phyloP scores from a whole-genome alignment of 2,329 filamentous ascomycete species.

The Colletotrichum limetticola region DNA sequence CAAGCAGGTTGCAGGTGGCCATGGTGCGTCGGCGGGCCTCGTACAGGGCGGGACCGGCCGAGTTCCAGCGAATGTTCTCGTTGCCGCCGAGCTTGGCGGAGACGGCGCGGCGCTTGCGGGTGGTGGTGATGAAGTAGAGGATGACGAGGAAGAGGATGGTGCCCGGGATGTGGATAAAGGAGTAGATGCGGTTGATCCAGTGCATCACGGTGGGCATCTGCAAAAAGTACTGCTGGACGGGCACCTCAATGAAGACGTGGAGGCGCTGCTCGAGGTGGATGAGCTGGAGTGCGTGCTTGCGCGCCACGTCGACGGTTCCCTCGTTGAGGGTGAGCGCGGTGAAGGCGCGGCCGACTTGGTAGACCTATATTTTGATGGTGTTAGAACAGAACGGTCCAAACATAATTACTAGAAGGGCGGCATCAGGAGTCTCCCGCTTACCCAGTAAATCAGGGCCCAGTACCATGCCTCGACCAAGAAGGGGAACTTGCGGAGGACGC shows the following conservation, averaged over 20 bases:
- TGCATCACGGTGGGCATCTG: conserved; percentile 66
- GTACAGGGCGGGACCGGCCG: conserved; percentile 59
- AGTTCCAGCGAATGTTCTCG: conserved; percentile 40
- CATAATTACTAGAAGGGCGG: too few relatives aligned
- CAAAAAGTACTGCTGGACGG: conserved; percentile 66
- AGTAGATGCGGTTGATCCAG: conserved; percentile 79
- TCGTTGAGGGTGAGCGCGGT: conserved; percentile 76
- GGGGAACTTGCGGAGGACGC: conserved; percentile 73
- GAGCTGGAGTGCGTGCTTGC: conserved; percentile 74
- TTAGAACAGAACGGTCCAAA: background rate
- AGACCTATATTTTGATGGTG: conserved; percentile 62
- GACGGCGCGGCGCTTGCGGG: conserved; percentile 57
- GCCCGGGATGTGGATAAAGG: conserved; percentile 82
- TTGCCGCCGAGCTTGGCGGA: conserved; percentile 40
- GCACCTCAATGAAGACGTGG: conserved; percentile 72
- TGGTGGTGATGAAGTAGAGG: conserved; percentile 77
- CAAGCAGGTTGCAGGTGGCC: conserved; percentile 63
- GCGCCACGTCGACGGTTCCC: conserved; percentile 74
- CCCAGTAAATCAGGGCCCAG: conserved; percentile 82
- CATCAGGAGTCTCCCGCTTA: conserved; percentile 52
- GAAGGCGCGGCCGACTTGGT: conserved; percentile 79
- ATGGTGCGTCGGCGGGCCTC: conserved; percentile 68
- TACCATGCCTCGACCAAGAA: conserved; percentile 83
- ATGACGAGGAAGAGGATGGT: conserved; percentile 75
- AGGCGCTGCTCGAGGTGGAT: conserved; percentile 73